phyloP scores from a whole-genome alignment of 1,284 basidiomycete genomes.

The Albatrellus sp. region DNA sequence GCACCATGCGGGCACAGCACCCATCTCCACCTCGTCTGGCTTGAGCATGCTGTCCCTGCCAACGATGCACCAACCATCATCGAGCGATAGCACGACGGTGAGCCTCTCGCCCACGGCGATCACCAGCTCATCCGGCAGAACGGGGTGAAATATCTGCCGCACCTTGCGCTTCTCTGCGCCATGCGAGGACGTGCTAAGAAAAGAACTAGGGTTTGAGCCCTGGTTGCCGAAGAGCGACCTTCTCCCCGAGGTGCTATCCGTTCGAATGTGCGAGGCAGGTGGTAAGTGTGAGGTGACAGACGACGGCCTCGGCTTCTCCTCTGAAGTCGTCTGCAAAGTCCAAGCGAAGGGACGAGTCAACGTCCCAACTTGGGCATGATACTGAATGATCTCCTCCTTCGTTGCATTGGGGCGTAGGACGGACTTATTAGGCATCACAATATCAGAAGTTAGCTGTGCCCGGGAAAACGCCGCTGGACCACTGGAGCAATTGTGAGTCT shows the following conservation, averaged over 20 bases:
- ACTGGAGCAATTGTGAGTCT: neutral
- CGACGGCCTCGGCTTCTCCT: too few species aligned
- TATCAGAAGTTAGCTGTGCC: constrained; percentile 26
- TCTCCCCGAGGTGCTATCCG: neutral
- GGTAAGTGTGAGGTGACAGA: constrained; percentile 14
- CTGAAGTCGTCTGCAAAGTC: constrained; percentile 24
- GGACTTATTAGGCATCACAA: constrained; percentile 40
- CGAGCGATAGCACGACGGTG: constrained; percentile 43
- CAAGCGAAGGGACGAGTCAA: constrained; percentile 34
- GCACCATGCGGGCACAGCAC: constrained; percentile 61
- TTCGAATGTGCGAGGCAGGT: constrained; percentile 9
- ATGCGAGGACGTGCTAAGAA: constrained; percentile 22
- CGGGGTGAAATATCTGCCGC: constrained; percentile 49
- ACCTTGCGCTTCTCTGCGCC: constrained; percentile 36
- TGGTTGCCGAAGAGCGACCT: constrained; percentile 7
- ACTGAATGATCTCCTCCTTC: constrained; percentile 30
- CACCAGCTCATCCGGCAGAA: constrained; percentile 59
- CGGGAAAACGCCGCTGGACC: constrained; percentile 26
- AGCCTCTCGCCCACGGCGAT: constrained; percentile 44
- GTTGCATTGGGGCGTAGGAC: constrained; percentile 24
- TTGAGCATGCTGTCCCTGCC: constrained; percentile 38
- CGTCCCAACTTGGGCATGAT: constrained; percentile 31
- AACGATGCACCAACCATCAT: constrained; percentile 70
- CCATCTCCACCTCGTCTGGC: constrained; percentile 39
- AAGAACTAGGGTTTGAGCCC: constrained; percentile 16